A percentile compares a stretch with the other conserved stretches of the same genome.
Conservation (phyloP, 2,329 filamentous ascomycete species). For the Basipetospora chlamydospora region DNA sequence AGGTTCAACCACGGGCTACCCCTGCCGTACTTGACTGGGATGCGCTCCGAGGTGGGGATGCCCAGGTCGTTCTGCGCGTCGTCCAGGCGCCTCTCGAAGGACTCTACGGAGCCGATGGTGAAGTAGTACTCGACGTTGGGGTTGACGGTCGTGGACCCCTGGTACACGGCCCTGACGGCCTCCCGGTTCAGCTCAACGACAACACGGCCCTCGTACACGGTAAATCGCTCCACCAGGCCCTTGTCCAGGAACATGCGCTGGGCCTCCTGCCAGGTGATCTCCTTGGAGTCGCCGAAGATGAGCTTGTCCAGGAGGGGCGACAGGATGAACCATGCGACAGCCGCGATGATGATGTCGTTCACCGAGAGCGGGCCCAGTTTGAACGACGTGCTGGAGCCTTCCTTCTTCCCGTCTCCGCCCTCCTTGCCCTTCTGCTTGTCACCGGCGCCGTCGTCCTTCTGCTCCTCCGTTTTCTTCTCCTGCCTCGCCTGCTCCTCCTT, state of each 20-base stretch:
- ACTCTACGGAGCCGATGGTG: slow-evolving; percentile 85
- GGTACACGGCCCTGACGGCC: slow-evolving; percentile 55
- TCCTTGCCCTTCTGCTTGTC: slow-evolving; percentile 6
- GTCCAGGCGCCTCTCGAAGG: slow-evolving; percentile 80
- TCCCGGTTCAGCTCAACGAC: slow-evolving; percentile 69
- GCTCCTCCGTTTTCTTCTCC: slow-evolving; percentile 11
- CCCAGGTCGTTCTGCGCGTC: slow-evolving; percentile 75
- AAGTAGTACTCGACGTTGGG: slow-evolving; percentile 75
- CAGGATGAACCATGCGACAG: slow-evolving; percentile 24
- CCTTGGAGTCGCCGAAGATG: slow-evolving; percentile 31
- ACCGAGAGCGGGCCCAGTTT: slow-evolving; percentile 14
- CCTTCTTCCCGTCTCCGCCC: slow-evolving; percentile 20
- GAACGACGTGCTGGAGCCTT: slow-evolving; percentile 19
- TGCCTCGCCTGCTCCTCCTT: slow-evolving; percentile 7
- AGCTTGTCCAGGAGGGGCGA: slow-evolving; percentile 26
- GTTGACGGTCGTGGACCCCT: slow-evolving; percentile 52
- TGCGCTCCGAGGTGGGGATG: slow-evolving; percentile 76
- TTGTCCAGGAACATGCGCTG: slow-evolving; percentile 87
- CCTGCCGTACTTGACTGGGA: slow-evolving; percentile 81
- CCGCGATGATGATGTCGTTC: slow-evolving; percentile 40
- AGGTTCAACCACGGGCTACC: slow-evolving; percentile 55
- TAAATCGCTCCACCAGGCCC: slow-evolving; percentile 85
- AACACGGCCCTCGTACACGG: slow-evolving; percentile 65
- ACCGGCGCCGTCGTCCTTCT: slow-evolving; percentile 5
- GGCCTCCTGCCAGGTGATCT: slow-evolving; percentile 98